Conservation (phyloP, 805 yeast species). For the Candida corydali region DNA sequence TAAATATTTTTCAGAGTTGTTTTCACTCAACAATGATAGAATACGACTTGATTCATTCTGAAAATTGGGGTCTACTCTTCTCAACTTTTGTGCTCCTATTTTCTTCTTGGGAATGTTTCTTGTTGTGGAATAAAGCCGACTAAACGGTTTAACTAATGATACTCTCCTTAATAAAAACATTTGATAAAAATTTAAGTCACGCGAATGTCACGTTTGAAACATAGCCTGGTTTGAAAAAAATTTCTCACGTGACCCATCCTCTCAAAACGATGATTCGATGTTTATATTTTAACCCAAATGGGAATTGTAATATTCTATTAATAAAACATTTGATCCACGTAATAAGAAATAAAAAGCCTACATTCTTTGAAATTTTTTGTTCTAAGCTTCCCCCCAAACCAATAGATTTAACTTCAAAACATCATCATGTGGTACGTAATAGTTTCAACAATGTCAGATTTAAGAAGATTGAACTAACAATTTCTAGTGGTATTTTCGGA, state of each 20-base stretch:
- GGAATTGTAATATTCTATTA: slow-evolving; percentile 7
- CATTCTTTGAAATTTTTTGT: too few relatives aligned
- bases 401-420: too few relatives aligned
- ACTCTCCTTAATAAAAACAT: too few relatives aligned
- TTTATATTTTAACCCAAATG: slow-evolving; percentile 7
- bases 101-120: slow-evolving; percentile 9
- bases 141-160: too few relatives aligned
- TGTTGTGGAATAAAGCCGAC: too few relatives aligned
- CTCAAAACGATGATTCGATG: background rate
- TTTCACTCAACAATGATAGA: slow-evolving; percentile 20
- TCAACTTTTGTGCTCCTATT: slow-evolving; percentile 19
- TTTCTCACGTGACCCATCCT: background rate
- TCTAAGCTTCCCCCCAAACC: too few relatives aligned
- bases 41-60: slow-evolving; percentile 21
- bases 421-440: slow-evolving; percentile 9
- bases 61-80: slow-evolving; percentile 19
- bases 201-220: background rate
- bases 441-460: too few relatives aligned
- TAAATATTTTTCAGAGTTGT: slow-evolving; percentile 20
- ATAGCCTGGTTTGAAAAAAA: background rate
- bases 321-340: too few relatives aligned
- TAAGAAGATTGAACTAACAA: background rate
- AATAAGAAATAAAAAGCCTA: too few relatives aligned
- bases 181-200: background rate
- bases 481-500: slow-evolving; percentile 87